These are phyloP conservation scores for Harringtonia lauricola DNA, from an alignment of 2,329 filamentous ascomycete species.

Conservation along the genomic window DNA sequence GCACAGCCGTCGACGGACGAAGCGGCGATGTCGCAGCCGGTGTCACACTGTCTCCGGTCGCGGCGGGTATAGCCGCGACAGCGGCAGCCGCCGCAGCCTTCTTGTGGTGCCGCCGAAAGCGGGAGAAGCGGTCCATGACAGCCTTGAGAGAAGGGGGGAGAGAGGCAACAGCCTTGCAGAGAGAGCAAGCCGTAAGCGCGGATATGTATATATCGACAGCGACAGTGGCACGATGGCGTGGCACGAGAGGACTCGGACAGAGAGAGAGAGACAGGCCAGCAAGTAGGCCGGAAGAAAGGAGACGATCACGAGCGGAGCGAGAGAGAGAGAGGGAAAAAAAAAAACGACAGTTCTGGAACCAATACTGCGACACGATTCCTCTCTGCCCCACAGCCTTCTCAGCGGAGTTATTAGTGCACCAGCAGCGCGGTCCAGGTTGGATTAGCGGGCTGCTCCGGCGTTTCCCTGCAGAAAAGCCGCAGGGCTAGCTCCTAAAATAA, in stretches of 20 bases:
- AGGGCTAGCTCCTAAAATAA: too few relatives aligned
- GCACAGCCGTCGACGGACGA: not conserved
- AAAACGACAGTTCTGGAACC: not conserved
- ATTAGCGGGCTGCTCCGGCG: too few relatives aligned
- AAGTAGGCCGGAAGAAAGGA: not conserved
- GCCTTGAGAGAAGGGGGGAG: not conserved
- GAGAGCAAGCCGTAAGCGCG: too few relatives aligned
- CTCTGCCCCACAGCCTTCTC: too few relatives aligned
- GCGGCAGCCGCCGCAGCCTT: constrained; percentile 12
- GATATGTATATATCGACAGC: too few relatives aligned
- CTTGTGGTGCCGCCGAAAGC: constrained; percentile 20
- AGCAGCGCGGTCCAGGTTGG: too few relatives aligned
- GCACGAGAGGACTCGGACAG: too few relatives aligned
- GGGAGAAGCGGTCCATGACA: constrained; percentile 20
- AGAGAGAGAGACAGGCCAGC: too few relatives aligned
- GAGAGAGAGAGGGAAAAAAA: not conserved
- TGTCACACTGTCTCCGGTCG: not conserved
- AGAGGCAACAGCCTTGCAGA: not conserved
- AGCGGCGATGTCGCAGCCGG: not conserved
- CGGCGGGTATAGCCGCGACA: not conserved
- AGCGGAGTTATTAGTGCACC: too few relatives aligned
- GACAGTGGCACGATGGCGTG: too few relatives aligned
- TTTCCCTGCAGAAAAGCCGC: too few relatives aligned
- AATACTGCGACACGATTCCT: too few relatives aligned
- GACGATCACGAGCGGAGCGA: not conserved